Evolutionary conservation across 768 basidiomycete genomes (phyloP).

Genomic region (Daedalea quercina): DNA sequence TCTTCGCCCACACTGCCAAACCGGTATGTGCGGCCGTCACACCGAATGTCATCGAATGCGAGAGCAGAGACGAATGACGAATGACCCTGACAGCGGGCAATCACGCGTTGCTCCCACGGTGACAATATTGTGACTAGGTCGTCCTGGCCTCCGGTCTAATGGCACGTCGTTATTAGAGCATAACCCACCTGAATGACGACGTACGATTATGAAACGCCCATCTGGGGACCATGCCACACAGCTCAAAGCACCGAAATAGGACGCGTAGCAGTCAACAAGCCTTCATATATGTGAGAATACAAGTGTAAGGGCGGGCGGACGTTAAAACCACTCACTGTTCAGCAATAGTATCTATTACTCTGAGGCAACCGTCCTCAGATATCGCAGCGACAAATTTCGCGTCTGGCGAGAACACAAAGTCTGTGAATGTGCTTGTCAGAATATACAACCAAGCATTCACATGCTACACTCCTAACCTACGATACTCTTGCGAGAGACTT

Average conservation of each 20-base stretch:
- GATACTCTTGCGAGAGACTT: slow-evolving; percentile 62
- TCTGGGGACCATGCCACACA: slow-evolving; percentile 95
- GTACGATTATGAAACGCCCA: slow-evolving; percentile 83
- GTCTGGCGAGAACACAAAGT: slow-evolving; percentile 92
- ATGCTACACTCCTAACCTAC: slow-evolving; percentile 45
- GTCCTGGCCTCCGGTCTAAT: slow-evolving; percentile 92
- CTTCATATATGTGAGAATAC: slow-evolving; percentile 30
- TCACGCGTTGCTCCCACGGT: slow-evolving; percentile 87
- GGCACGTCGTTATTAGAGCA: background rate
- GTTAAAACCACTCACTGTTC: slow-evolving; percentile 56
- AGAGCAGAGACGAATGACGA: slow-evolving; percentile 89
- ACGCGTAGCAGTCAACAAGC: slow-evolving; percentile 88
- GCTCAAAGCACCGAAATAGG: slow-evolving; percentile 90
- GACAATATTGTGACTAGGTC: slow-evolving; percentile 93
- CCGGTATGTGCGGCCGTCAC: slow-evolving; percentile 85
- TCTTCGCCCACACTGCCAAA: slow-evolving; percentile 98
- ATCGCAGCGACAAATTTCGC: slow-evolving; percentile 85
- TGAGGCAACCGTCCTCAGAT: slow-evolving; percentile 86
- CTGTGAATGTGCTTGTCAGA: slow-evolving; percentile 30
- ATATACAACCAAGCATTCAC: background rate
- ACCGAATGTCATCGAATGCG: slow-evolving; percentile 84
- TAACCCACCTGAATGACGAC: background rate
- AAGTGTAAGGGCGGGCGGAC: background rate
- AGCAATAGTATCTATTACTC: slow-evolving; percentile 83
- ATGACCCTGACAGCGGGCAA: slow-evolving; percentile 96